phyloP scores from a whole-genome alignment of 1,139 yeast genomes.

The Zygoascus meyerae region DNA sequence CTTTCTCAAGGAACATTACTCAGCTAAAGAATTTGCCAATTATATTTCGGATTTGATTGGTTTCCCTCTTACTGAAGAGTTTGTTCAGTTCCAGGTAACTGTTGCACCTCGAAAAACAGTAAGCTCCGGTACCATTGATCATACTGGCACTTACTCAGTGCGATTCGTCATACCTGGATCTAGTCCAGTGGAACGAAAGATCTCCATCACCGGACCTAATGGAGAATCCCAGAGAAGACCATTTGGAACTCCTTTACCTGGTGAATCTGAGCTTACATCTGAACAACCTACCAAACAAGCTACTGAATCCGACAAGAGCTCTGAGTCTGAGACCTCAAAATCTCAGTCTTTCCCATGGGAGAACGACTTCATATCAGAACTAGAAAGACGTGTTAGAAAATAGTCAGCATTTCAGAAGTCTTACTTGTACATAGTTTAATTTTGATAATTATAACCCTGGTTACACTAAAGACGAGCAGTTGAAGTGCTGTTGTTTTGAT shows the following conservation, averaged over 20 bases:
- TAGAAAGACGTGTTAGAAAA: constrained; percentile 14
- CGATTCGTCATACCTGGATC: constrained; percentile 16
- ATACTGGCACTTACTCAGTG: constrained; percentile 18
- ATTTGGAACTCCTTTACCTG: constrained; percentile 16
- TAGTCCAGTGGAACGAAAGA: constrained; percentile 12
- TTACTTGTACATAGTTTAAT: constrained; percentile 5
- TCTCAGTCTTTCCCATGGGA: constrained; percentile 27
- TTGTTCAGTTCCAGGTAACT: constrained; percentile 7
- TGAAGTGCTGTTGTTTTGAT: not conserved
- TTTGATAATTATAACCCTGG: not conserved
- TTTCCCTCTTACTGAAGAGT: constrained; percentile 11
- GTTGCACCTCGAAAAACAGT: constrained; percentile 1
- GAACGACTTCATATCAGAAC: constrained; percentile 24
- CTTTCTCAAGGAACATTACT: constrained; percentile 15
- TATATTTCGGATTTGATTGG: constrained; percentile 21
- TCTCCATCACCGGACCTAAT: not conserved
- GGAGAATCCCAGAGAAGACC: constrained; percentile 12
- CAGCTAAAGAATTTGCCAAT: constrained; percentile 16
- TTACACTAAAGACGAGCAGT: too few relatives aligned
- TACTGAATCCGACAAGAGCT: not conserved
- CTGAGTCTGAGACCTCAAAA: constrained; percentile 1
- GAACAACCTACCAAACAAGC: not conserved
- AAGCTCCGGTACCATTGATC: constrained; percentile 14
- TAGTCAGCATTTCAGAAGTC: not conserved
- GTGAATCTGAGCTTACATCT: not conserved